Conservation (phyloP, 129 eudicot genomes). For the Escallonia rubra region DNA sequence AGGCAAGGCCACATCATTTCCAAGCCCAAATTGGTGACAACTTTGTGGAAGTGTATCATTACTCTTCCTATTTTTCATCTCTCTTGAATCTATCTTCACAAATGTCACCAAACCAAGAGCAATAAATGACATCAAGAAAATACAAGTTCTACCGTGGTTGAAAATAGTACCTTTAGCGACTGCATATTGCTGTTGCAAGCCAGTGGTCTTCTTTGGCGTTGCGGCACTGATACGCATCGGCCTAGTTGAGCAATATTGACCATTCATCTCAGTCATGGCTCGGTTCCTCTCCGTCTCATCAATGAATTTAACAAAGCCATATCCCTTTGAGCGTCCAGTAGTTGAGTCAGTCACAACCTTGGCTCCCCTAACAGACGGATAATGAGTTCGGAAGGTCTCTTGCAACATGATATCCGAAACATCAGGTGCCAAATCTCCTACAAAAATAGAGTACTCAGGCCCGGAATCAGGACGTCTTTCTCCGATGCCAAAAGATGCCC, state of each 20-base stretch:
- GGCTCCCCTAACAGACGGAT: conserved; percentile 95
- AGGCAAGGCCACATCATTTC: no score
- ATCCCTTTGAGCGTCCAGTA: conserved; percentile 95
- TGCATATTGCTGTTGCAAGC: conserved; percentile 62
- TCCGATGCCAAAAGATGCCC: conserved; percentile 98
- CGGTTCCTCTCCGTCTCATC: conserved; percentile 91
- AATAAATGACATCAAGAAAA: no score
- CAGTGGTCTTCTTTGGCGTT: conserved; percentile 80
- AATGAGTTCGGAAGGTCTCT: conserved; percentile 81
- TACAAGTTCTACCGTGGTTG: not conserved
- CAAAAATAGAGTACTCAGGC: conserved; percentile 95
- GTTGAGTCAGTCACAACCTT: conserved; percentile 91
- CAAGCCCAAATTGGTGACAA: no score
- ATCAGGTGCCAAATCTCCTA: conserved; percentile 96
- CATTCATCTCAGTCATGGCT: conserved; percentile 96
- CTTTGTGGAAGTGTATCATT: no score
- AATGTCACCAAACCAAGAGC: no score
- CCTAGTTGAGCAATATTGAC: conserved; percentile 86
- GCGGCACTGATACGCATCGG: conserved; percentile 99
- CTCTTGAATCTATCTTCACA: no score
- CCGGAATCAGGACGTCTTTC: conserved; percentile 78
- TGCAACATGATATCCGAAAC: conserved; percentile 85
- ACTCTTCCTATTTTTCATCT: no score
- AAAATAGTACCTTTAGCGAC: conserved; percentile 54
- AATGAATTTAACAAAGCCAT: conserved; percentile 96